Evolutionary conservation across 768 basidiomycete species (phyloP), one percentile per base, ranked within the genome.

Genomic region (Lentinula guzmanii): DNA sequence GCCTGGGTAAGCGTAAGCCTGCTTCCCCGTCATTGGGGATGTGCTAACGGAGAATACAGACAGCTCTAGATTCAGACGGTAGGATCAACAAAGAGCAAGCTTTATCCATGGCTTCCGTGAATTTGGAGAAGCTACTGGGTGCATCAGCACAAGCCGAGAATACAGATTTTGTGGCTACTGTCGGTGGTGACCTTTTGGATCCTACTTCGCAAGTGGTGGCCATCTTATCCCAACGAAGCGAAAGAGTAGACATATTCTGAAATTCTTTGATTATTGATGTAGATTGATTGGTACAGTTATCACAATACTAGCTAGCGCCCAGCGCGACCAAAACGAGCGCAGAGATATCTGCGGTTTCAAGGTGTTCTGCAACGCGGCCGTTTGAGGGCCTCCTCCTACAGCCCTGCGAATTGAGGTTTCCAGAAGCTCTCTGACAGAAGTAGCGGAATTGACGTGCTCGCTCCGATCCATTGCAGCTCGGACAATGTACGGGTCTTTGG

Each of bases 321-420:
- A 46, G 8, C 16, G 18, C 45, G 6, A 4, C 65, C 74, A 90
- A 68, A 91, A 91, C 0, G 89, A 85, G 53, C 87, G 76, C 39
- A 93, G 71, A 2, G 90, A 92, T 56, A 92, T 93, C 70, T 91
- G 90, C 3, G 90, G 91, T 69, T 89, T 91, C 11, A 76, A 68
- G 4, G 76, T 65, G 13, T 31, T 67, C 42, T 80, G 75, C 18
- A 66, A 60, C 10, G 68, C 34, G 10, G 63, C 9, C 5, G 70
- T 56, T 1, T 75, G 67, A 15, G 74, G 70, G 13, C 70, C 68
- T 4, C 82, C 80, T 34, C 83, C 85, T 0, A 95, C 81, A 4
- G 88, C 87, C 58, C 87, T 86, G 63, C 95, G 82, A 54, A 97
- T 83, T 0, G 90, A 87, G 50, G 81, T 78, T 70, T 98, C 95